phyloP scores from a whole-genome alignment of 1,139 yeast genomes.

The Candida sp. region DNA sequence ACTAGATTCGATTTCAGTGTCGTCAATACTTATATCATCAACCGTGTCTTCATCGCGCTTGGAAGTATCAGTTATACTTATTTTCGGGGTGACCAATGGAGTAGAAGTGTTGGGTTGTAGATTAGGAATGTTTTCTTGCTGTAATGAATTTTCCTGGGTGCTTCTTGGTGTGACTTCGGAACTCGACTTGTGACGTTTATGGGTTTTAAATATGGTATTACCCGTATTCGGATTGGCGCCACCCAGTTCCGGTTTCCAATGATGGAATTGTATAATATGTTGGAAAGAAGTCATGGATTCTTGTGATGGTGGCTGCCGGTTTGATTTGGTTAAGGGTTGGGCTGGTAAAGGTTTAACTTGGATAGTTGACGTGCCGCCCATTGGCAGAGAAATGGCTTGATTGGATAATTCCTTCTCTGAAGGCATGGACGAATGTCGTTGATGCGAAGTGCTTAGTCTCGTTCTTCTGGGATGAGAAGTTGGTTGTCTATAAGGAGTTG shows the following conservation, averaged over 20 bases:
- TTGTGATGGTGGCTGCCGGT: conserved; percentile 38
- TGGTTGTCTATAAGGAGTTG: conserved; percentile 23
- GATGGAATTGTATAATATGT: conserved; percentile 51
- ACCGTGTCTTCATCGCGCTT: conserved; percentile 5
- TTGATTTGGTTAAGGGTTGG: conserved; percentile 40
- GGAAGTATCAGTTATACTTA: conserved; percentile 3
- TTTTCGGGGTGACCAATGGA: conserved; percentile 3
- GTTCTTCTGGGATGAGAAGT: conserved; percentile 11
- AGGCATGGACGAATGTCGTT: conserved; percentile 45
- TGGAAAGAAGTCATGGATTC: conserved; percentile 52
- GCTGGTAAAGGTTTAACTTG: conserved; percentile 46
- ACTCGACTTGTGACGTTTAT: conserved; percentile 20
- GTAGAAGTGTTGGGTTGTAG: conserved; percentile 1
- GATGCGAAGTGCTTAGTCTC: conserved; percentile 26
- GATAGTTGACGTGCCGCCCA: conserved; percentile 32
- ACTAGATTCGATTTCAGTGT: conserved; percentile 4
- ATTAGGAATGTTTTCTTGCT: conserved; percentile 1
- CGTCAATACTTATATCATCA: conserved; percentile 5
- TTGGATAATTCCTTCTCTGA: conserved; percentile 14
- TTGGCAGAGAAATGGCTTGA: conserved; percentile 16
- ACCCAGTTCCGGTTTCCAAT: conserved; percentile 44
- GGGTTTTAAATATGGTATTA: conserved; percentile 7
- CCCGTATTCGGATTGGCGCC: conserved; percentile 5
- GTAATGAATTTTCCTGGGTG: conserved; percentile 3
- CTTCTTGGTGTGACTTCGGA: conserved; percentile 9